These are phyloP conservation scores for Penicillium sp. DNA, from an alignment of 2,329 filamentous ascomycete species.

Conservation along the genomic window DNA sequence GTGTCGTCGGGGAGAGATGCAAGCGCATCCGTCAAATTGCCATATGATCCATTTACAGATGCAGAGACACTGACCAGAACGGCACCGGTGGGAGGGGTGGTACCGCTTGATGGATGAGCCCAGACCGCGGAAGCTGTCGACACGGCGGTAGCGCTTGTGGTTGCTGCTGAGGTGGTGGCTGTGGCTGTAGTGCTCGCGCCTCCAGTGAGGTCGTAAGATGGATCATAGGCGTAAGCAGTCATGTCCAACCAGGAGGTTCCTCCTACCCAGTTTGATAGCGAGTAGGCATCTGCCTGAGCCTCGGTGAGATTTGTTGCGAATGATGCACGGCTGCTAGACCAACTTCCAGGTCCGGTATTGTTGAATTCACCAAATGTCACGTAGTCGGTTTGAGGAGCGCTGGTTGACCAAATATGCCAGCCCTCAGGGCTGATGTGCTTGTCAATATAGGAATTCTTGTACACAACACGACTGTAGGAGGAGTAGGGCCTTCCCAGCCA, in stretches of 20 bases:
- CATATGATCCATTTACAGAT: slow-evolving; percentile 31
- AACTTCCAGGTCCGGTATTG: slow-evolving; percentile 36
- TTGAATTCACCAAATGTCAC: slow-evolving; percentile 40
- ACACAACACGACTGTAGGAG: slow-evolving; percentile 34
- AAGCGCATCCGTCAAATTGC: slow-evolving; percentile 38
- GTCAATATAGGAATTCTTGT: slow-evolving; percentile 39
- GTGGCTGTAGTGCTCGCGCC: slow-evolving; percentile 25
- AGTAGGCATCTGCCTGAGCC: slow-evolving; percentile 38
- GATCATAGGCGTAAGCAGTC: slow-evolving; percentile 41
- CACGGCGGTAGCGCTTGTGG: slow-evolving; percentile 21
- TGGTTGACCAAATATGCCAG: slow-evolving; percentile 37
- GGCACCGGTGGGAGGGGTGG: slow-evolving; percentile 43
- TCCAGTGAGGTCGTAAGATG: slow-evolving; percentile 35
- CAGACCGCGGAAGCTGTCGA: slow-evolving; percentile 19
- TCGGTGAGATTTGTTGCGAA: slow-evolving; percentile 41
- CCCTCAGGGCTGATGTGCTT: slow-evolving; percentile 36
- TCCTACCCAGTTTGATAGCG: slow-evolving; percentile 41
- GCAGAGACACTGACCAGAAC: slow-evolving; percentile 45
- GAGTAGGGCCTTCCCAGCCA: slow-evolving; percentile 28
- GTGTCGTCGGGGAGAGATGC: slow-evolving; percentile 37
- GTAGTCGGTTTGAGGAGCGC: slow-evolving; percentile 34
- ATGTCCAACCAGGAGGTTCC: slow-evolving; percentile 47
- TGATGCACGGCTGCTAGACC: slow-evolving; percentile 34
- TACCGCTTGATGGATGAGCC: slow-evolving; percentile 46
- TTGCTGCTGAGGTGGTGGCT: slow-evolving; percentile 22